A percentile compares a stretch with the other conserved stretches of the same genome.
These are phyloP conservation scores for Coemansia nantahalensis DNA, from an alignment of 192 early-diverging fungal genomes.

Conservation along the genomic window DNA sequence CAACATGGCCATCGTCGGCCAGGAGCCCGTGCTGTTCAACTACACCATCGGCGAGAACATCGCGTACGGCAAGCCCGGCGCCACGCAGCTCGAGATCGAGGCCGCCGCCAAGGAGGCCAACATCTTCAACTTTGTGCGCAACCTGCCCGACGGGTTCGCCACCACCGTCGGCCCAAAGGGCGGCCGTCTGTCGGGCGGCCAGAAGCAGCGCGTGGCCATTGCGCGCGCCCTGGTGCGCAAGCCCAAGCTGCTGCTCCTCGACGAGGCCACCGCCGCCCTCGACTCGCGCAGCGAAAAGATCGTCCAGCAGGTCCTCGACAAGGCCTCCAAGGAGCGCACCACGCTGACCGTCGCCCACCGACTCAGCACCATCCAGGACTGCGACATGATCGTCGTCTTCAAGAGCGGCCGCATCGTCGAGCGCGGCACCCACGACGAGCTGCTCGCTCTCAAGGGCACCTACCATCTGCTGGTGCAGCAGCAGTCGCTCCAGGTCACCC, in stretches of 20 bases:
- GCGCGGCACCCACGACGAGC: conserved; percentile 59
- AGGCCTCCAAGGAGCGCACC: conserved; percentile 65
- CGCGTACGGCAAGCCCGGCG: conserved; percentile 62
- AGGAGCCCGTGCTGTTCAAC: conserved; percentile 90
- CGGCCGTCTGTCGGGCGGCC: conserved; percentile 78
- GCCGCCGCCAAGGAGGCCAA: conserved; percentile 60
- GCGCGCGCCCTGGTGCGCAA: conserved; percentile 85
- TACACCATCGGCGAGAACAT: conserved; percentile 87
- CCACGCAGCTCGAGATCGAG: conserved; percentile 60
- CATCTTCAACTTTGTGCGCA: conserved; percentile 78
- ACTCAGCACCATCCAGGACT: conserved; percentile 67
- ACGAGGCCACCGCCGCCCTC: conserved; percentile 77
- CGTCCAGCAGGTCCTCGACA: conserved; percentile 69
- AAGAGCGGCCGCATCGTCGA: conserved; percentile 63
- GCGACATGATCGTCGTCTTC: conserved; percentile 76
- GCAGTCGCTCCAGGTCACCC: conserved; percentile 63
- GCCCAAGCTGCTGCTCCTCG: conserved; percentile 79
- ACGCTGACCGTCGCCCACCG: conserved; percentile 76
- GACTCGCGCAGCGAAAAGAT: conserved; percentile 70
- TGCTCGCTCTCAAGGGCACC: conserved; percentile 53
- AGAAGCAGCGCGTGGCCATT: conserved; percentile 92
- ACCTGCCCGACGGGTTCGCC: conserved; percentile 78
- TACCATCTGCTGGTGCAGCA: conserved; percentile 65
- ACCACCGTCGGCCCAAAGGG: conserved; percentile 82
- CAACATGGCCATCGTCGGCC: conserved; percentile 79